phyloP scores from a whole-genome alignment of 2,329 filamentous ascomycete genomes.

The Orbilia ellipsospora region DNA sequence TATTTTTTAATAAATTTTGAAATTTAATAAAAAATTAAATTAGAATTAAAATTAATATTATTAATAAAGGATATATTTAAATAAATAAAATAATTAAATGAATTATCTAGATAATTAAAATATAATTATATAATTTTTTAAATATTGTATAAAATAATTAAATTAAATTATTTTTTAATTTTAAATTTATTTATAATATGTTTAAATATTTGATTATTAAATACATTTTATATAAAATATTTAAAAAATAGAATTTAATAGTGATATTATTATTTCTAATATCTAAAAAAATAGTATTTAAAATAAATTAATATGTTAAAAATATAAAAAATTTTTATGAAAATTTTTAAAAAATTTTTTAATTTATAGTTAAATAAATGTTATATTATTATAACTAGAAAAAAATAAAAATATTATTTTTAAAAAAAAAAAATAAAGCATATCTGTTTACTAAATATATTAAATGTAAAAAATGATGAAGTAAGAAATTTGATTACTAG shows the following conservation, averaged over 20 bases:
- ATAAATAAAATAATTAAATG: background rate
- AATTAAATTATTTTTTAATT: too few relatives aligned
- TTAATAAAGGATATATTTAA: background rate
- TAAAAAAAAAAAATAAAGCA: slow-evolving; percentile 24
- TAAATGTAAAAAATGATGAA: slow-evolving; percentile 1
- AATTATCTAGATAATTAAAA: too few relatives aligned
- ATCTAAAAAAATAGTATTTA: slow-evolving; percentile 3
- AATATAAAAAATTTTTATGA: background rate
- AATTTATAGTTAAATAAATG: background rate
- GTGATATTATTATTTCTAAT: background rate
- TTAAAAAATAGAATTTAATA: background rate
- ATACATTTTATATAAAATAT: background rate
- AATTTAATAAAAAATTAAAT: too few relatives aligned
- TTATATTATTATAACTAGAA: background rate
- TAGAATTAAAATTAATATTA: too few relatives aligned
- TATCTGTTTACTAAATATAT: background rate
- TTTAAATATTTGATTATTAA: background rate
- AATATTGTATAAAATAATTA: too few relatives aligned
- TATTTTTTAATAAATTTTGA: too few relatives aligned
- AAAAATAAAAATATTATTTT: background rate
- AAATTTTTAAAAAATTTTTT: background rate
- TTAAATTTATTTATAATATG: background rate
- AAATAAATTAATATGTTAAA: slow-evolving; percentile 1
- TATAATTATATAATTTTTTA: too few relatives aligned
- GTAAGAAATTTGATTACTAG: too few relatives aligned